Evolutionary conservation across 2,329 filamentous ascomycete genomes (phyloP).

Genomic region (Thermoascus crustaceus): DNA sequence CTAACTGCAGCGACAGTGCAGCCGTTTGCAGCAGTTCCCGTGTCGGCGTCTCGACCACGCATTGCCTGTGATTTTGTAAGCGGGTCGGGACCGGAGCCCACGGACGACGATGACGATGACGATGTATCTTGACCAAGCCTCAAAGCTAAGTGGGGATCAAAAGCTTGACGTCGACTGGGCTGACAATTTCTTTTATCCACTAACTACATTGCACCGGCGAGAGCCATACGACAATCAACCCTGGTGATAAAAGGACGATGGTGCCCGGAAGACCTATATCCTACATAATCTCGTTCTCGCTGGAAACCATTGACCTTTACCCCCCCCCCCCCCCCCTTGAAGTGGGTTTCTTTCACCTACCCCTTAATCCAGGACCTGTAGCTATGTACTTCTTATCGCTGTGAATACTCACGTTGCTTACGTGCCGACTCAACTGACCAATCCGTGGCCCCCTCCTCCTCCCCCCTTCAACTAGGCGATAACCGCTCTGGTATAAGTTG

Average conservation of each 20-base stretch:
- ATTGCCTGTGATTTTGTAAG: neutral
- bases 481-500: too few species aligned
- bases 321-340: too few species aligned
- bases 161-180: neutral
- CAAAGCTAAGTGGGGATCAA: neutral
- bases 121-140: neutral
- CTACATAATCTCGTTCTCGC: constrained; percentile 1
- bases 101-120: too few species aligned
- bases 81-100: too few species aligned
- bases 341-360: too few species aligned
- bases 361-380: too few species aligned
- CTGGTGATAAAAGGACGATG: neutral
- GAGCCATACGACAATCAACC: neutral
- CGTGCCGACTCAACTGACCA: too few species aligned
- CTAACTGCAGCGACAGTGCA: neutral
- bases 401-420: too few species aligned
- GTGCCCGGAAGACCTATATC: neutral
- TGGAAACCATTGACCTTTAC: neutral
- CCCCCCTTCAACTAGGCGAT: too few species aligned
- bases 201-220: neutral
- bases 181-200: neutral
- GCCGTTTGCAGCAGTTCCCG: neutral
- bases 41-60: neutral
- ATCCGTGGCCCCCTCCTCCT: too few species aligned
- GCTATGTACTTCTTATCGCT: too few species aligned